Conservation (phyloP, 768 basidiomycete species). For the Imleria badia region DNA sequence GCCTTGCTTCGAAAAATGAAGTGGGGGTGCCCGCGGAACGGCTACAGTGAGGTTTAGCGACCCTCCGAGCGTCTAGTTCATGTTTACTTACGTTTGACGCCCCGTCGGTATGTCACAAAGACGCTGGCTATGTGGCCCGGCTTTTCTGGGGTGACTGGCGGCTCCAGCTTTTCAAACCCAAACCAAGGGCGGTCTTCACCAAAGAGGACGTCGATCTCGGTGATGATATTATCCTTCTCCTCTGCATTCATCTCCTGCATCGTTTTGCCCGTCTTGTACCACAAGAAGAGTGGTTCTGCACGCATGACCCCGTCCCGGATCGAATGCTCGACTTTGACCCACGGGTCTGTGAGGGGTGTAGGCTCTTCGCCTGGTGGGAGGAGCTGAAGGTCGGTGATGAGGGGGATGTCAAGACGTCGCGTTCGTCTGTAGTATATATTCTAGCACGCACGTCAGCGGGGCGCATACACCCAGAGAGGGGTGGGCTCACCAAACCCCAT, state of each 20-base stretch:
- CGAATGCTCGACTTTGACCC: constrained; percentile 65
- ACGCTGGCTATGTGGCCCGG: constrained; percentile 48
- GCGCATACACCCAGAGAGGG: not conserved
- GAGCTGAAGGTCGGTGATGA: constrained; percentile 72
- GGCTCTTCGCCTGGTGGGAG: constrained; percentile 57
- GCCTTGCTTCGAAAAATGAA: constrained; percentile 81
- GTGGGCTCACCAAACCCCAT: constrained; percentile 53
- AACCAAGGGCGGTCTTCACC: constrained; percentile 85
- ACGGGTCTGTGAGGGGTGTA: constrained; percentile 45
- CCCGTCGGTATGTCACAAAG: constrained; percentile 66
- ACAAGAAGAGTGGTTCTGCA: constrained; percentile 62
- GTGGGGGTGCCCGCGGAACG: constrained; percentile 69
- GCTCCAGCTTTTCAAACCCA: constrained; percentile 75
- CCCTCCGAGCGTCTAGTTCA: not conserved
- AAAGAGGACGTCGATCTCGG: constrained; percentile 88
- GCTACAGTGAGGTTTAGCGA: constrained; percentile 36
- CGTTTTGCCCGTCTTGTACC: constrained; percentile 76
- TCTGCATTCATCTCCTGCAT: constrained; percentile 56
- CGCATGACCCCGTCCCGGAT: constrained; percentile 61
- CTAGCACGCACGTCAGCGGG: constrained; percentile 26
- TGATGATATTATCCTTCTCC: constrained; percentile 67
- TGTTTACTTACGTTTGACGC: constrained; percentile 64
- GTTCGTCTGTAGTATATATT: constrained; percentile 85
- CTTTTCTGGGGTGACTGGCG: constrained; percentile 49
- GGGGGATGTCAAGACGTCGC: constrained; percentile 73